These are phyloP conservation scores for Pseudogymnoascus sp. DNA, from an alignment of 2,329 filamentous ascomycete species.

Conservation along the genomic window DNA sequence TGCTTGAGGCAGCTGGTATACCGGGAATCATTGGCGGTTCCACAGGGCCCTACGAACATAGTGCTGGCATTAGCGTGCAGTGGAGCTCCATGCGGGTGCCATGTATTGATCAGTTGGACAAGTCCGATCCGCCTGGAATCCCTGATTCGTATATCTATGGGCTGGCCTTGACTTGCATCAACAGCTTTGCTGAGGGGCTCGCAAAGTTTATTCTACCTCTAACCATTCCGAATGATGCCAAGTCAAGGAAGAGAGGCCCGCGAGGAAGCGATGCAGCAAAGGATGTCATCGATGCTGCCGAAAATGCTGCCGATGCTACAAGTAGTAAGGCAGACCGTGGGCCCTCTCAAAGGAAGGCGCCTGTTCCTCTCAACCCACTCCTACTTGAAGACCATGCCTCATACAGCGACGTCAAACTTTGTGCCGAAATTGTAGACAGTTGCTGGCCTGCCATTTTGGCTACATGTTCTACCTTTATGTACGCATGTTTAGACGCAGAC, in stretches of 20 bases:
- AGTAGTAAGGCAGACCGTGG: constrained; percentile 45
- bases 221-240: constrained; percentile 67
- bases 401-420: constrained; percentile 62
- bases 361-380: constrained; percentile 78
- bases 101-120: constrained; percentile 91
- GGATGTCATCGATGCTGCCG: not conserved
- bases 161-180: constrained; percentile 80
- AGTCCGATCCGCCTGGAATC: constrained; percentile 70
- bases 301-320: constrained; percentile 12
- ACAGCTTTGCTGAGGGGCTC: constrained; percentile 80
- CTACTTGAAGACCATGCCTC: constrained; percentile 65
- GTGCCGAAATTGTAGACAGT: constrained; percentile 74
- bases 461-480: constrained; percentile 90
- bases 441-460: constrained; percentile 96
- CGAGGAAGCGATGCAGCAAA: constrained; percentile 20
- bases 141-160: constrained; percentile 94
- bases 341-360: constrained; percentile 64
- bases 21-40: constrained; percentile 77
- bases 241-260: constrained; percentile 41
- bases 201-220: constrained; percentile 90
- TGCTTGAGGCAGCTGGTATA: constrained; percentile 80
- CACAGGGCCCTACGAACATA: constrained; percentile 57
- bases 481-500: constrained; percentile 82
- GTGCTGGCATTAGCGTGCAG: constrained; percentile 75
- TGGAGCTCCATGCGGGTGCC: constrained; percentile 85